These are phyloP conservation scores for Spathaspora sp. DNA, from an alignment of 805 yeast genomes.

Conservation along the genomic window DNA sequence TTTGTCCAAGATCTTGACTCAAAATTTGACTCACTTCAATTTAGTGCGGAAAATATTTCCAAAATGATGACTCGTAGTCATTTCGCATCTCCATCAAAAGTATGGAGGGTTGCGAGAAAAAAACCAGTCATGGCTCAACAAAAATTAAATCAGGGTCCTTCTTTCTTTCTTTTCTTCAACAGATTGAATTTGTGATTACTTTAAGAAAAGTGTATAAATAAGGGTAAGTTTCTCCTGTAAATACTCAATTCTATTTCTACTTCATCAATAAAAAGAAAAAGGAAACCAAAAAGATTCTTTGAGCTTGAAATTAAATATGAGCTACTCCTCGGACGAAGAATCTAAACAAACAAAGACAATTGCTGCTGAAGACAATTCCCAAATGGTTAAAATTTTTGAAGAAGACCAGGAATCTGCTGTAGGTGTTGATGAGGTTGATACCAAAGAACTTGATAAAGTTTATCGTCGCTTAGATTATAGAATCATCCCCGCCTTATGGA, in stretches of 20 bases:
- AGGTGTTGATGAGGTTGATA: background rate
- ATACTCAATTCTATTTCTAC: background rate
- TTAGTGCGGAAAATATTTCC: background rate
- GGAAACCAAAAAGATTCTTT: background rate
- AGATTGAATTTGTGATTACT: background rate
- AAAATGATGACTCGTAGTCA: background rate
- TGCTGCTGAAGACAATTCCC: background rate
- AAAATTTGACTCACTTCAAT: background rate
- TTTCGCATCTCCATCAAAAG: background rate
- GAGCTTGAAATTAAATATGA: background rate
- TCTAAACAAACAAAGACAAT: background rate
- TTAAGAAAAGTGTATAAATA: background rate
- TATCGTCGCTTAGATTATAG: slow-evolving; percentile 64
- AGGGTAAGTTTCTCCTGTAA: background rate
- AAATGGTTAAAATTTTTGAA: background rate
- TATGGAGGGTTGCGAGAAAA: background rate
- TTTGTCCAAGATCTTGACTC: background rate
- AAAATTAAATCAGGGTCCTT: background rate
- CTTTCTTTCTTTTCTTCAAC: background rate
- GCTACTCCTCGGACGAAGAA: background rate
- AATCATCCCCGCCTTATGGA: slow-evolving; percentile 82
- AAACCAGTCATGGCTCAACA: background rate
- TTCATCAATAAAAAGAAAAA: background rate
- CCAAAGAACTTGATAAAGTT: slow-evolving; percentile 20
- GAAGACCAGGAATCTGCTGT: background rate